Conservation (phyloP, 768 basidiomycete genomes). For the Pulveroboletus sp. region DNA sequence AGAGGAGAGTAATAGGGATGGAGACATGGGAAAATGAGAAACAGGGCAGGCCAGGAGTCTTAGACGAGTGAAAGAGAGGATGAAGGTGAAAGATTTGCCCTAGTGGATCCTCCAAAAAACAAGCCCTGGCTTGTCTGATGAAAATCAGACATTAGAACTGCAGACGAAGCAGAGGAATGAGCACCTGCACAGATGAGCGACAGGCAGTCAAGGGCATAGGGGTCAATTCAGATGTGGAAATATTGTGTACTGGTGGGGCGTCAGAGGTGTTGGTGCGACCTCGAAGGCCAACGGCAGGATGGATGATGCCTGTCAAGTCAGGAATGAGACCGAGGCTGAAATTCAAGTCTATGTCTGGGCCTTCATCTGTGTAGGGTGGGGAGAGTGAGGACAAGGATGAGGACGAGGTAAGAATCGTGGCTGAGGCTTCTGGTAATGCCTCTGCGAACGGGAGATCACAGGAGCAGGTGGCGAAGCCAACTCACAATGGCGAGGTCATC, state of each 20-base stretch:
- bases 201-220: not conserved
- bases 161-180: not conserved
- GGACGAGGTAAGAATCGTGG: not conserved
- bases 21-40: not conserved
- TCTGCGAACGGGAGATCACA: not conserved
- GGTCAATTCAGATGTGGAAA: not conserved
- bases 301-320: constrained; percentile 23
- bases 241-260: not conserved
- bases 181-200: not conserved
- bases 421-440: not conserved
- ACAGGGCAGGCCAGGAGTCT: not conserved
- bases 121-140: not conserved
- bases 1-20: not conserved
- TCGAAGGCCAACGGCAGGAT: constrained; percentile 1
- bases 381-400: no score
- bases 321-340: constrained; percentile 26
- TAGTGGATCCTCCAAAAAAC: not conserved
- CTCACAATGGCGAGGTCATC: not conserved
- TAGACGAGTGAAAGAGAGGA: not conserved
- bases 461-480: not conserved
- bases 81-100: not conserved
- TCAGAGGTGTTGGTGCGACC: constrained; percentile 11
- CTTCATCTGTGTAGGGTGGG: not conserved
- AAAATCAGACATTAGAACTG: not conserved
- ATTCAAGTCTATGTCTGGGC: constrained; percentile 6